Evolutionary conservation across 2,329 filamentous ascomycete species (phyloP), one percentile per base, ranked within the genome.

Genomic region (Lomentospora prolificans): DNA sequence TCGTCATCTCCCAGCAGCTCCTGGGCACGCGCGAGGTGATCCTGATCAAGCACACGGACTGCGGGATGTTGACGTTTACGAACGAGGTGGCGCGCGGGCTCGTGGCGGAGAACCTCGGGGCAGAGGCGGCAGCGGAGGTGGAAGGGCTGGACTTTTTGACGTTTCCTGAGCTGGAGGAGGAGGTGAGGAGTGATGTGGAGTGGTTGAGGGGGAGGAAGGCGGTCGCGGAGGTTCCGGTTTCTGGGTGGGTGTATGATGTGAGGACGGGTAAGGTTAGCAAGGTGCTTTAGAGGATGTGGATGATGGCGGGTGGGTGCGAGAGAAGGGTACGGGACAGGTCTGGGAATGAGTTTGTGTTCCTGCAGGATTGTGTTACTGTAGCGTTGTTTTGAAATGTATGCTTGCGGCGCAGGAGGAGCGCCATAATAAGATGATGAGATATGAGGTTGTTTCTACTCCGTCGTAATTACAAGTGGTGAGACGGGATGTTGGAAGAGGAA

Each of bases 221-320:
- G 14, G 74, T 91, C 4, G 72, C 84, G 19, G 74, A 83, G 25
- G 77, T 88, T 3, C 69, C 70, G 0, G 75, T 91, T 50, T 86
- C 79, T 4, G 88, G 88, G 1, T 92, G 87, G 80, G 70, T 91
- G 2, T 91, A 90, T 70, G 84, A 90, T 63, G 85, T 91, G 44
- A 82, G 88, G 72, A 89, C 80, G 1, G 88, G 87, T 0, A 84
- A 75, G 67, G 66, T 71, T 55, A 63, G 67, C 46, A 63, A 64
- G 55, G 63, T 70, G 30, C 7, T 33, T 6, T 33, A 33, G 12
- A 12, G 30, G 30, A 12, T 33, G 6, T 33, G 6, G 6, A 7
- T 6, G 30, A 12, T 6, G 30, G 12, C 30, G 6, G 30, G 30
- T 7, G 30, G 12, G 7, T 12, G 12, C 6, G 30, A 33, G 30